These are phyloP conservation scores for Suillus spraguei DNA, from an alignment of 768 basidiomycete genomes.

Conservation along the genomic window DNA sequence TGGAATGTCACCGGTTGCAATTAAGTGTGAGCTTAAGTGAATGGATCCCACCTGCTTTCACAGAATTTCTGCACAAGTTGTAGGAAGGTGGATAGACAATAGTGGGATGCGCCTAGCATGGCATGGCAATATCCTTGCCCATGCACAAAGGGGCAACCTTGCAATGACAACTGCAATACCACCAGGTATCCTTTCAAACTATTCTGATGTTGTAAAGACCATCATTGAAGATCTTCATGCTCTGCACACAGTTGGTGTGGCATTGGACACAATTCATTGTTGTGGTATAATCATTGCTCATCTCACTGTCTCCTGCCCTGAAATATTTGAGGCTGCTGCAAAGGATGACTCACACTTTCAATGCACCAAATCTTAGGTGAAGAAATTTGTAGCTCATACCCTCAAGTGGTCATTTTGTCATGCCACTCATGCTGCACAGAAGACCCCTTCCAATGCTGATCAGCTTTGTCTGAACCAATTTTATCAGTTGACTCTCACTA, in stretches of 20 bases:
- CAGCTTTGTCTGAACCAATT: constrained; percentile 3
- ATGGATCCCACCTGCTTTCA: neutral
- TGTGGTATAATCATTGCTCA: neutral
- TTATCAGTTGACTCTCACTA: neutral
- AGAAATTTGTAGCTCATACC: neutral
- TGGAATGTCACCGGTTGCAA: neutral
- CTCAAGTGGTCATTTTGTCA: neutral
- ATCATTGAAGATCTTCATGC: neutral
- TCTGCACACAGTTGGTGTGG: neutral
- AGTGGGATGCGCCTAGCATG: neutral
- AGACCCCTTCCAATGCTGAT: neutral
- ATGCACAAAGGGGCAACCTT: neutral
- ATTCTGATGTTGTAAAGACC: neutral
- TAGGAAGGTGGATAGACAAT: neutral
- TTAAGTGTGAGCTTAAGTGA: neutral
- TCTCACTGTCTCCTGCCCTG: neutral
- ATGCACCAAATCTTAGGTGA: neutral
- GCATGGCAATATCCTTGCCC: neutral
- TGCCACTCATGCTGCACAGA: neutral
- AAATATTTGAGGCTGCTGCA: neutral
- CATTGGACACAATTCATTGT: neutral
- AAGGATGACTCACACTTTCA: neutral
- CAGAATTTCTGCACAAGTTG: neutral
- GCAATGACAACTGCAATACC: neutral
- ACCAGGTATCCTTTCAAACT: neutral